Conservation (phyloP, 768 basidiomycete species). For the Collybia sordida region DNA sequence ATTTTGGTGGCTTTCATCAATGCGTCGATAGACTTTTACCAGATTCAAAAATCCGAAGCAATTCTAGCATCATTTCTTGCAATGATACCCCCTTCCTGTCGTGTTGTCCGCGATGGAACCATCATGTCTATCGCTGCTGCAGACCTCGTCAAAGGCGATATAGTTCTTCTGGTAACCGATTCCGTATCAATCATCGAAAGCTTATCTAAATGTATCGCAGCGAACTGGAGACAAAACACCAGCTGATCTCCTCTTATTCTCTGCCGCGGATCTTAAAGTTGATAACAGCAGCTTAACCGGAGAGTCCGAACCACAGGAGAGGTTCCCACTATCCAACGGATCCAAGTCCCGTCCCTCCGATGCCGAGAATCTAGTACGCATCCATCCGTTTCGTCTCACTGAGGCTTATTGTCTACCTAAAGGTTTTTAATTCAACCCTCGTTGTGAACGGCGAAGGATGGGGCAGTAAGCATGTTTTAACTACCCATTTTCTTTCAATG, state of each 20-base stretch:
- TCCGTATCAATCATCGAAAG: not conserved
- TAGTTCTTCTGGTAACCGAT: slow-evolving; percentile 55
- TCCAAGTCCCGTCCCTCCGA: slow-evolving; percentile 50
- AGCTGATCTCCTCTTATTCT: slow-evolving; percentile 62
- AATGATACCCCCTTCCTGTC: slow-evolving; percentile 71
- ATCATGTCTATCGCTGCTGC: slow-evolving; percentile 58
- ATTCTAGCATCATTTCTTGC: slow-evolving; percentile 72
- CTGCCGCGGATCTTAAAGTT: slow-evolving; percentile 62
- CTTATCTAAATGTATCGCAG: slow-evolving; percentile 27
- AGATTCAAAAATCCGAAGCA: slow-evolving; percentile 73
- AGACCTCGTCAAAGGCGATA: slow-evolving; percentile 63
- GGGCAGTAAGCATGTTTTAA: slow-evolving; percentile 45
- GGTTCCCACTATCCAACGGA: slow-evolving; percentile 46
- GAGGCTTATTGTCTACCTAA: not conserved
- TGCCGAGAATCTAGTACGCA: slow-evolving; percentile 59
- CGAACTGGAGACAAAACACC: slow-evolving; percentile 72
- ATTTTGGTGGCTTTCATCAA: slow-evolving; percentile 69
- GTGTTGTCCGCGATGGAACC: slow-evolving; percentile 57
- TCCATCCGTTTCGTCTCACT: not conserved
- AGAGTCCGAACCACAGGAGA: slow-evolving; percentile 70
- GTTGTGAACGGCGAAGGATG: slow-evolving; percentile 73
- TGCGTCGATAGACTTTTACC: slow-evolving; percentile 69
- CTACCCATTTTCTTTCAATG: not conserved
- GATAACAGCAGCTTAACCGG: slow-evolving; percentile 73
- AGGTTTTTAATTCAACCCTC: slow-evolving; percentile 73